Evolutionary conservation across 371 early-diverging fungal species (phyloP).

Genomic region (Haplosporangium sp.): DNA sequence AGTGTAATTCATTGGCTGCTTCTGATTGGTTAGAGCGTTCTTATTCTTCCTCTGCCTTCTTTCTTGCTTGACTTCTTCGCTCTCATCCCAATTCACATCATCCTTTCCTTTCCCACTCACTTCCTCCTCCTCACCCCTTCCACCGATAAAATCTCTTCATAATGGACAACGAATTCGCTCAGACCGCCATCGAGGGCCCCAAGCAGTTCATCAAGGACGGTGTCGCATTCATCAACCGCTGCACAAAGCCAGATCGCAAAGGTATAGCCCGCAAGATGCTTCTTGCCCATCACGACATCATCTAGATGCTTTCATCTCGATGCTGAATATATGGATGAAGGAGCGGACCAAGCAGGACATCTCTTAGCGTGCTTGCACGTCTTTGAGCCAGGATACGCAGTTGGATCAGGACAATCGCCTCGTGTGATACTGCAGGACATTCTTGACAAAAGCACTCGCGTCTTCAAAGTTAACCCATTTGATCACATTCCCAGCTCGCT

Average conservation of each 20-base stretch:
- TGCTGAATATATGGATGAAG: too few relatives aligned
- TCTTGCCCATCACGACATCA: background rate
- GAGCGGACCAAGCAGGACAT: too few relatives aligned
- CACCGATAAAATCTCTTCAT: slow-evolving; percentile 4
- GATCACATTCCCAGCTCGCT: too few relatives aligned
- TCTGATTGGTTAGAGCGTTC: slow-evolving; percentile 43
- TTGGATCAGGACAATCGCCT: too few relatives aligned
- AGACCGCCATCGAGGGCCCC: slow-evolving; percentile 84
- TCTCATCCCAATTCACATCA: slow-evolving; percentile 15
- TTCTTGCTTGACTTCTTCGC: slow-evolving; percentile 21
- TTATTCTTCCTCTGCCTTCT: slow-evolving; percentile 33
- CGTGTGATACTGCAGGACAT: too few relatives aligned
- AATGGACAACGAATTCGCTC: slow-evolving; percentile 60
- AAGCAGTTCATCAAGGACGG: slow-evolving; percentile 93
- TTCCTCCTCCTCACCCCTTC: slow-evolving; percentile 2
- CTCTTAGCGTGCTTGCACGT: too few relatives aligned
- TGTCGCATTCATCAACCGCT: slow-evolving; percentile 89
- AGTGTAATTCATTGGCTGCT: slow-evolving; percentile 24
- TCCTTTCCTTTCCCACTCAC: slow-evolving; percentile 6
- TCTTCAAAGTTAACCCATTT: too few relatives aligned
- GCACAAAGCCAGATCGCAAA: slow-evolving; percentile 96
- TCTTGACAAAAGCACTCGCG: too few relatives aligned
- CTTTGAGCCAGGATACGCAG: too few relatives aligned
- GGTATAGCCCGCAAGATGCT: slow-evolving; percentile 63
- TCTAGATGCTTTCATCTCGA: too few relatives aligned